Evolutionary conservation across 148 eudicot species (phyloP), one percentile per base, ranked within the genome.

Genomic region (Camellia lanceoleosa): DNA sequence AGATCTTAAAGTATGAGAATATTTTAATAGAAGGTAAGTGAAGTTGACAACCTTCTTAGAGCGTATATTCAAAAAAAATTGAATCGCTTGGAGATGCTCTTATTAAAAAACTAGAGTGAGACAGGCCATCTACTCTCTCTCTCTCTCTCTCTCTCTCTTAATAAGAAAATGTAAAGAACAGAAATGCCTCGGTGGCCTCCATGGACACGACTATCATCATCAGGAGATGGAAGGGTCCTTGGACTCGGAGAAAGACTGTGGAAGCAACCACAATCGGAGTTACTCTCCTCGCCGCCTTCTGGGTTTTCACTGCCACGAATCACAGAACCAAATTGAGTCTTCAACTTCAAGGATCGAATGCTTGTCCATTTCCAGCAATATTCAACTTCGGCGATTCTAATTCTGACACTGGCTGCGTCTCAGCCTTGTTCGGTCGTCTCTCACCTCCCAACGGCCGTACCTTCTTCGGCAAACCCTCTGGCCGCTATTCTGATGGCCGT

Each of bases 311-410:
- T 7, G 30, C 38, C 46, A 5, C 49, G 52, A 65, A 47, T 2
- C 54, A 13, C 41, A 67, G 54, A n/a, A 56, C 13, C 30, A 69
- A 61, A 46, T 49, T 55, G 30, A 20, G 20, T 49, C 41, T 70
- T 82, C 74, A 58, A 38, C 41, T 8, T 38, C 80, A 9, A 51
- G 44, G 30, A 23, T 23, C 30, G 30, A 23, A 23, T 52, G 20
- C 14, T 43, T 86, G 88, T 69, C 23, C 23, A 5, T 86, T 86
- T 70, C 88, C 88, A 3, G 88, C 88, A 38, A 71, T 86, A 5
- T 86, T 78, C 81, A 83, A 83, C 83, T 86, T 86, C 54, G 88
- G 88, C n/a, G 88, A 86, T 43, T 86, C 88, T 14, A 86, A 81
- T 71, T 86, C 89, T 5, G 86, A 86, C 42, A 86, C 88, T 1